Conservation (phyloP, 169 alveolate genomes). For the Cryptosporidium ryanae region DNA sequence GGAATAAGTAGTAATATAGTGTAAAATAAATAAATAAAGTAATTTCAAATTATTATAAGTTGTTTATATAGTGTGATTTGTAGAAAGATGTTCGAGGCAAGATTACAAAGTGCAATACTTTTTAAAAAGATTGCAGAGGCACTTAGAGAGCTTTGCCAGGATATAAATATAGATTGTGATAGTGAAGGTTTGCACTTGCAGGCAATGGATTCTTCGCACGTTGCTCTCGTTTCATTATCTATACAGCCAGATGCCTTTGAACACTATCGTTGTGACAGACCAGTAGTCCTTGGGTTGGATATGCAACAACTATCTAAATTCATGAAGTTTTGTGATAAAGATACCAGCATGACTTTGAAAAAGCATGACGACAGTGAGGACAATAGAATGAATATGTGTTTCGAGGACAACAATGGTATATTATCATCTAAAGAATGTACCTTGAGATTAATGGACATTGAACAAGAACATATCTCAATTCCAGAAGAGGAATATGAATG, state of each 20-base stretch:
- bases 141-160: slow-evolving; percentile 87
- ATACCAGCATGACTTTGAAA: slow-evolving; percentile 66
- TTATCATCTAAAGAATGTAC: slow-evolving; percentile 82
- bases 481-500: slow-evolving; percentile 87
- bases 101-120: slow-evolving; percentile 90
- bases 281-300: slow-evolving; percentile 72
- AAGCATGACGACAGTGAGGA: slow-evolving; percentile 76
- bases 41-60: not conserved
- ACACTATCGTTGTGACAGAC: slow-evolving; percentile 89
- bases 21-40: not conserved
- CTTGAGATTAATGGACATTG: slow-evolving; percentile 84
- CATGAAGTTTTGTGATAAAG: slow-evolving; percentile 69
- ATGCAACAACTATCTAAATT: slow-evolving; percentile 72
- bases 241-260: slow-evolving; percentile 89
- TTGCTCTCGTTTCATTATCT: slow-evolving; percentile 86
- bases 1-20: too few species aligned
- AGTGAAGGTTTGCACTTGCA: slow-evolving; percentile 90
- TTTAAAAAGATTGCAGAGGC: slow-evolving; percentile 93
- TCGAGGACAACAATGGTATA: slow-evolving; percentile 83
- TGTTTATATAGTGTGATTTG: too few species aligned
- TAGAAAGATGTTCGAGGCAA: slow-evolving; percentile 90
- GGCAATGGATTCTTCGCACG: slow-evolving; percentile 92
- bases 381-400: slow-evolving; percentile 81
- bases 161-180: slow-evolving; percentile 89
- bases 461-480: slow-evolving; percentile 85